These are phyloP conservation scores for Cerioporus squamosus DNA, from an alignment of 1,284 basidiomycete species.

Conservation along the genomic window DNA sequence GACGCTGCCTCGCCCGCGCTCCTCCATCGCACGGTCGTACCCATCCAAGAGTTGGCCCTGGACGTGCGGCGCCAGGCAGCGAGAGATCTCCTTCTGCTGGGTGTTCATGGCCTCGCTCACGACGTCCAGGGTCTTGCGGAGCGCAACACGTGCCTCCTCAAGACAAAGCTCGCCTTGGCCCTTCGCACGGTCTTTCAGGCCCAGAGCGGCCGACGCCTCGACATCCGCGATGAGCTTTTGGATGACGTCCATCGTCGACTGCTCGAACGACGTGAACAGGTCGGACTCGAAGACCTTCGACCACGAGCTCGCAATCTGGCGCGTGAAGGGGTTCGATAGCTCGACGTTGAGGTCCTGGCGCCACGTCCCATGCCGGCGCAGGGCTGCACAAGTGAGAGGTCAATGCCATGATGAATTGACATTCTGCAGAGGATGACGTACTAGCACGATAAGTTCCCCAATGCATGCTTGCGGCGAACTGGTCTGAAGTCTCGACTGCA, in stretches of 20 bases:
- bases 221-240: slow-evolving; percentile 51
- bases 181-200: slow-evolving; percentile 55
- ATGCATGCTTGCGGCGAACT: slow-evolving; percentile 58
- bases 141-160: slow-evolving; percentile 53
- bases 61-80: slow-evolving; percentile 60
- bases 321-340: slow-evolving; percentile 58
- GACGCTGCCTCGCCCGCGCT: slow-evolving; percentile 58
- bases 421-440: slow-evolving; percentile 32
- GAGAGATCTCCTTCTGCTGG: slow-evolving; percentile 63
- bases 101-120: slow-evolving; percentile 53
- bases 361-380: slow-evolving; percentile 59
- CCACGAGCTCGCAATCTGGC: slow-evolving; percentile 62
- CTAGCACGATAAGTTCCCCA: slow-evolving; percentile 62
- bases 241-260: slow-evolving; percentile 42
- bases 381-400: slow-evolving; percentile 36
- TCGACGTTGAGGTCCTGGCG: slow-evolving; percentile 64
- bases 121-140: slow-evolving; percentile 51
- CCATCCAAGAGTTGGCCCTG: slow-evolving; percentile 52
- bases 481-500: slow-evolving; percentile 52
- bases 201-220: slow-evolving; percentile 51
- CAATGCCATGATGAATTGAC: background rate
- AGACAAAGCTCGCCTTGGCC: slow-evolving; percentile 55
- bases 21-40: slow-evolving; percentile 56
- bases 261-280: slow-evolving; percentile 55
- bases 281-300: slow-evolving; percentile 62